Evolutionary conservation across 2,329 filamentous ascomycete genomes (phyloP), one percentile per base, ranked within the genome.

Genomic region (Fusarium sp.): DNA sequence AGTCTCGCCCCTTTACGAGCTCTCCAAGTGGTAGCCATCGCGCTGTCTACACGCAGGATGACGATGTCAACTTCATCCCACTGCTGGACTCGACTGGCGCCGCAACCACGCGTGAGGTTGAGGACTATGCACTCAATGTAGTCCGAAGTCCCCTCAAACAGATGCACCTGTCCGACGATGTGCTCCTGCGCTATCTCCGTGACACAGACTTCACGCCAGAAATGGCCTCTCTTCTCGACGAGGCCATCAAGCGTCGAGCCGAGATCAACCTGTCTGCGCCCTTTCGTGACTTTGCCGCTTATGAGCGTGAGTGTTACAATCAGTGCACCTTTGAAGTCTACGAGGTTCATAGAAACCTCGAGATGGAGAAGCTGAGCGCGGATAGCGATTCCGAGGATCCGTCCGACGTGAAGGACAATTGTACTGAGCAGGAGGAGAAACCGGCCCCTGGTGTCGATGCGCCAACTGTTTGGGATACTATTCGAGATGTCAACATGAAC

Each of bases 291-390:
- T 82, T 82, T 74, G 82, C 82, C 2, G 74, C 80, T 9, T 82
- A 79, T 40, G 84, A 86, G 45, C 79, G 81, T 9, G 81, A 83
- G 32, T 76, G 78, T 35, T 85, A 85, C 43, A 83, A 84, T 4
- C 87, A 87, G 67, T 86, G 87, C 4, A 88, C 88, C 17, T 89
- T 89, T 70, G 88, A 90, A 72, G 86, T 91, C 5, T 91, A 89
- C 74, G 89, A 91, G 70, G 83, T 91, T 14, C 85, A 84, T 1
- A 79, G 80, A 5, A 85, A 89, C 63, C 86, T 86, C 3, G 74
- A 79, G 2, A 84, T 86, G 17, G 50, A 66, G 56, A 82, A 79
- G 71, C 75, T 77, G 47, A 82, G 76, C 38, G 45, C 77, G 14
- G 81, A 82, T 35, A 68, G 69, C 4, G 79, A 81, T 60, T 71